phyloP scores from a whole-genome alignment of 352 stramenopile genomes.

The Pythium angustatum region DNA sequence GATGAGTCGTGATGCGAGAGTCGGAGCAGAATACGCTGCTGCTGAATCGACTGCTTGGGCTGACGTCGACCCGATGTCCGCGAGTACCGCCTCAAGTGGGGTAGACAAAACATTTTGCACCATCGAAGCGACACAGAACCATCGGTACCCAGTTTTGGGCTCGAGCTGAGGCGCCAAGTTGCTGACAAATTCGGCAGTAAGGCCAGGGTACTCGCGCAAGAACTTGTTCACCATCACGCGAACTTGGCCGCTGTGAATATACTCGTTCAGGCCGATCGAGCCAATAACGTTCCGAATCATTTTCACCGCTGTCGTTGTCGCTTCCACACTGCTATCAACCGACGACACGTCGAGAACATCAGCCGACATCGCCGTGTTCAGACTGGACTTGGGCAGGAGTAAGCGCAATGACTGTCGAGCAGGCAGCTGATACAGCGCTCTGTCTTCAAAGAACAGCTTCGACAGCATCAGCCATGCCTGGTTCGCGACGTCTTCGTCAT shows the following conservation, averaged over 20 bases:
- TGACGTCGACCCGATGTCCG: conserved; percentile 22
- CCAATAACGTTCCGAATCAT: conserved; percentile 67
- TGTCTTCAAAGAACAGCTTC: conserved; percentile 59
- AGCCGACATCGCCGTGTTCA: conserved; percentile 31
- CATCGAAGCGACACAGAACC: conserved; percentile 75
- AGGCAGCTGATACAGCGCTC: conserved; percentile 56
- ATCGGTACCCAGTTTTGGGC: conserved; percentile 70
- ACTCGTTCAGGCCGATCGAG: conserved; percentile 65
- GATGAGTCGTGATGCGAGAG: conserved; percentile 61
- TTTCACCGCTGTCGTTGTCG: conserved; percentile 33
- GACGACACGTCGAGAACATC: conserved; percentile 15
- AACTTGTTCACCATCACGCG: conserved; percentile 60
- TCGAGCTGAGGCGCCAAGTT: conserved; percentile 66
- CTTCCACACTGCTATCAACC: background rate
- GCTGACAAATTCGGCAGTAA: conserved; percentile 61
- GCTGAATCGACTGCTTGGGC: background rate
- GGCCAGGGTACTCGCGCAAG: conserved; percentile 58
- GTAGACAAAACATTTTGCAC: conserved; percentile 66
- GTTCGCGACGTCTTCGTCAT: conserved; percentile 44
- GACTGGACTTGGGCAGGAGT: conserved; percentile 22
- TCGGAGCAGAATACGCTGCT: conserved; percentile 35
- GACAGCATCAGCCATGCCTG: conserved; percentile 44
- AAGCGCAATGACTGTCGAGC: conserved; percentile 33
- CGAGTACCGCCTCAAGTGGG: conserved; percentile 42
- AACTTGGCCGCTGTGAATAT: conserved; percentile 49